Evolutionary conservation across 257 asterid genomes (phyloP), one percentile per base, ranked within the genome.

Genomic region (Ilex asprella): DNA sequence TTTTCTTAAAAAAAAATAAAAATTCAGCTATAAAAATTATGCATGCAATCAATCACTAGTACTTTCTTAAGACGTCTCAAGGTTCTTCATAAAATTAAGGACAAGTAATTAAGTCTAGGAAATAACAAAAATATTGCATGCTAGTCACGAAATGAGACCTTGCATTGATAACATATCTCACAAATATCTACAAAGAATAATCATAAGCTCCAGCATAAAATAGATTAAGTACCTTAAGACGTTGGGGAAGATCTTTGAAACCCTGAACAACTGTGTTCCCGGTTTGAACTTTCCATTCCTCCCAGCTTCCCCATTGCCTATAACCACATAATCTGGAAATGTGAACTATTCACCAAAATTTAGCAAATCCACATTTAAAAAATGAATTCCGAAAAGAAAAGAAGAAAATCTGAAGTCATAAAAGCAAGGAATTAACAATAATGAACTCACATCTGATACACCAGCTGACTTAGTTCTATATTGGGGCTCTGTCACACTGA

Each of bases 221-320:
- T 6, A 11, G 5, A 50, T 60, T 5, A 60, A 39, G 66, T 75
- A 93, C 99, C 99, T 87, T 89, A 72, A 93, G 95, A 59, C 97
- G 96, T 63, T 80, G 76, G 13, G 97, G 87, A 65, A 89, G 96
- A 78, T 89, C 96, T 85, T 93, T 93, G 74, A 93, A 93, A 39
- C 99, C 99, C 62, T 81, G 88, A 58, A 78, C 84, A 69, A 85
- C 95, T 69, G 30, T 92, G 96, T 64, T 93, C 99, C 51, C 99
- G 79, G 67, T 93, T 78, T 30, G 92, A 82, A 77, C 92, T 81
- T 74, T 89, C 97, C 99, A 89, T 87, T 79, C 99, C 95, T 82
- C 87, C 96, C 67, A 89, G 94, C 76, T 89, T 93, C 46, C 87
- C 96, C 78, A 89, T 81, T 58, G 96, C 95, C 75, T 93, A 97